Conservation (phyloP, 768 basidiomycete species). For the Tylopilus cervinicoccineus region DNA sequence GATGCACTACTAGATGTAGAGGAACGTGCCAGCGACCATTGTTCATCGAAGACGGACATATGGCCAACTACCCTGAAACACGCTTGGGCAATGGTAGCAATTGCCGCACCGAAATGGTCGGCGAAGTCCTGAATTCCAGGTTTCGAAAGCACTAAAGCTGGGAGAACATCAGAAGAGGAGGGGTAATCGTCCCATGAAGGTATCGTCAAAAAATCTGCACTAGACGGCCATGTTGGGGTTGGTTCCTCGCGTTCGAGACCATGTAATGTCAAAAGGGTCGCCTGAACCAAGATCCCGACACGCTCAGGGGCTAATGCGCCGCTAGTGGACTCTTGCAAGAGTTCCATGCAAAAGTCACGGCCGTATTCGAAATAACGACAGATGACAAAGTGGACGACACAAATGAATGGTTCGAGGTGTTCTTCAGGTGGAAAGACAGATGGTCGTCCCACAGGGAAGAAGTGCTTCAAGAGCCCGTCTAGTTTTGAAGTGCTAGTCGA, state of each 20-base stretch:
- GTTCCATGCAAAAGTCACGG: slow-evolving; percentile 72
- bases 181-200: slow-evolving; percentile 62
- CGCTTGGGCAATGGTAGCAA: slow-evolving; percentile 52
- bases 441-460: slow-evolving; percentile 72
- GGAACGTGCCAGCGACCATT: slow-evolving; percentile 64
- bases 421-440: slow-evolving; percentile 67
- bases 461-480: slow-evolving; percentile 67
- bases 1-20: slow-evolving; percentile 33
- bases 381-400: slow-evolving; percentile 77
- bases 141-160: slow-evolving; percentile 52
- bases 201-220: slow-evolving; percentile 56
- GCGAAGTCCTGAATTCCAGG: slow-evolving; percentile 71
- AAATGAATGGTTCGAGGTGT: slow-evolving; percentile 70
- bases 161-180: slow-evolving; percentile 60
- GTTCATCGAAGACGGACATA: slow-evolving; percentile 84
- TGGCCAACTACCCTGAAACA: slow-evolving; percentile 64
- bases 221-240: slow-evolving; percentile 77
- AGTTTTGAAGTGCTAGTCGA: slow-evolving; percentile 80
- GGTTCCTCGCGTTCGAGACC: slow-evolving; percentile 67
- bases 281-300: slow-evolving; percentile 69
- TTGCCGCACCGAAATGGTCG: slow-evolving; percentile 54
- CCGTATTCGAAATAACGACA: slow-evolving; percentile 85
- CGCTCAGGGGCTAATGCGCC: slow-evolving; percentile 64
- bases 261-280: slow-evolving; percentile 68
- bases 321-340: slow-evolving; percentile 64